phyloP scores from a whole-genome alignment of 805 yeast species.

The Yarrowia hollandica region DNA sequence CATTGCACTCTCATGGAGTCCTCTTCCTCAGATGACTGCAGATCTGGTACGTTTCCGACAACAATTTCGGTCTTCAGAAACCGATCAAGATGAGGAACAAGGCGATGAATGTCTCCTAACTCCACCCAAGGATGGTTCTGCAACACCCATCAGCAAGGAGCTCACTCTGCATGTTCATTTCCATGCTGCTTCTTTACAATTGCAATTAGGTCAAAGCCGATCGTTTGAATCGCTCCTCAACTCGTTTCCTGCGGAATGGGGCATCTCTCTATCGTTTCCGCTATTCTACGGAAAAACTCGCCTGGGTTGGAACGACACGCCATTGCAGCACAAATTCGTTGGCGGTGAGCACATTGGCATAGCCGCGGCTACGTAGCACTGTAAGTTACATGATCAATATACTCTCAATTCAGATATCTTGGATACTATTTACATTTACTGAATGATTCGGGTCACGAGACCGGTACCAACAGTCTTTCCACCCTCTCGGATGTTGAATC shows the following conservation, averaged over 20 bases:
- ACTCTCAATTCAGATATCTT: constrained; percentile 22
- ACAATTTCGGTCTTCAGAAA: background rate
- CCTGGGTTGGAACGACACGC: background rate
- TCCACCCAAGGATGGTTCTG: background rate
- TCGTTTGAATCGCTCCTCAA: background rate
- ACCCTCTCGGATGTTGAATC: constrained; percentile 99
- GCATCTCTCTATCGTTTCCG: background rate
- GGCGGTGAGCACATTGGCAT: background rate
- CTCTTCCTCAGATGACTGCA: background rate
- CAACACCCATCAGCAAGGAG: background rate
- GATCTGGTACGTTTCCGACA: background rate
- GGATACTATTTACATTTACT: constrained; percentile 43
- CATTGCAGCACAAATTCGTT: background rate
- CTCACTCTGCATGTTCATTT: background rate
- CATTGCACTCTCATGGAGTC: background rate
- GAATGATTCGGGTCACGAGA: constrained; percentile 87
- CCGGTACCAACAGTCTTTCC: constrained; percentile 99
- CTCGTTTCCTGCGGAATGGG: background rate
- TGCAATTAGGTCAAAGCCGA: background rate
- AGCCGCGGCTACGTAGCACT: too few relatives aligned
- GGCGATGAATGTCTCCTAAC: background rate
- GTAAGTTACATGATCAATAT: too few relatives aligned
- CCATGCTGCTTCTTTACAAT: background rate
- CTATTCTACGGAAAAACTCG: background rate
- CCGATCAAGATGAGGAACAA: background rate